Conservation (phyloP, 2,329 filamentous ascomycete genomes). For the Talaromyces sp. region DNA sequence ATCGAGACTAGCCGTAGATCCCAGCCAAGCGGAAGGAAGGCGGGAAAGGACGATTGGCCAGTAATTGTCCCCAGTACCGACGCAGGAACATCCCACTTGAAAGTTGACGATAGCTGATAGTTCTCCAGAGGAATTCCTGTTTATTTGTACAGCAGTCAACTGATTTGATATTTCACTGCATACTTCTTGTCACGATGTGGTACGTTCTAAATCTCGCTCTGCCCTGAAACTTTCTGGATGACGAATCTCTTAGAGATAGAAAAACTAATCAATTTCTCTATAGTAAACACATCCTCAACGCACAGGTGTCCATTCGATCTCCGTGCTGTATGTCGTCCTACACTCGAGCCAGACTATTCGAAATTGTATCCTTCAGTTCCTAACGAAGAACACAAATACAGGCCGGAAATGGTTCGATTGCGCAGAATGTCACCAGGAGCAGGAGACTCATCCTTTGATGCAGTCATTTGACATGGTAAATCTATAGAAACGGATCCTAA, state of each 20-base stretch:
- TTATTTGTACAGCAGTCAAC: not conserved
- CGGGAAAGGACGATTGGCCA: not conserved
- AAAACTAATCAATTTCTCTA: not conserved
- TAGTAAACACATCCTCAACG: conserved; percentile 98
- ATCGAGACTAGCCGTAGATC: not conserved
- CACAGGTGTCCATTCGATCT: conserved; percentile 91
- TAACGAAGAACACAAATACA: conserved; percentile 33
- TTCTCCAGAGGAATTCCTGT: not conserved
- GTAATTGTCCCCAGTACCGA: not conserved
- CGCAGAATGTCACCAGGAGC: conserved; percentile 85
- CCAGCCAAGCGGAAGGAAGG: not conserved
- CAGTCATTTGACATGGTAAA: conserved; percentile 78
- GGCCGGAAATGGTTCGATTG: conserved; percentile 99
- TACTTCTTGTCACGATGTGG: conserved; percentile 7
- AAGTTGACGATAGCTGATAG: not conserved
- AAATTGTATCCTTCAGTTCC: not conserved
- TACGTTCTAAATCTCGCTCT: not conserved
- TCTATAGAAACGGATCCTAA: not conserved
- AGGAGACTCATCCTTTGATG: conserved; percentile 70
- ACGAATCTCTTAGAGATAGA: not conserved
- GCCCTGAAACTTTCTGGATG: not conserved
- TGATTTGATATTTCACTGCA: not conserved
- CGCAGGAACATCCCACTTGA: conserved; percentile 4
- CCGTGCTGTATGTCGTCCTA: conserved; percentile 72
- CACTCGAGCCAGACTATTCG: conserved; percentile 2